Percentiles rank a stretch among this genome's conserved stretches.
phyloP scores from a whole-genome alignment of 1,139 yeast genomes.

The Yamadazyma friedrichii region DNA sequence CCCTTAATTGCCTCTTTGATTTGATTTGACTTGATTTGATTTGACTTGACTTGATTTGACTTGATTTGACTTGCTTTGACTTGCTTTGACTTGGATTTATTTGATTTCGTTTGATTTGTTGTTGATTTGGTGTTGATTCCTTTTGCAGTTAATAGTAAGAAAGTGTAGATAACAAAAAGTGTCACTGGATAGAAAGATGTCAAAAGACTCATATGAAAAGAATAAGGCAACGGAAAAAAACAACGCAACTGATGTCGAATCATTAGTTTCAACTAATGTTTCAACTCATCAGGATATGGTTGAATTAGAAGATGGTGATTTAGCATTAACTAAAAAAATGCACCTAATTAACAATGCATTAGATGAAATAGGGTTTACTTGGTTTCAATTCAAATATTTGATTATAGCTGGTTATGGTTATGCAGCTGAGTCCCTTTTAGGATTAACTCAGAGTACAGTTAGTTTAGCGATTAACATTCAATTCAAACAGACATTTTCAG shows the following conservation, averaged over 20 bases:
- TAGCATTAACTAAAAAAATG: conserved; percentile 35
- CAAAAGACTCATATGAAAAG: conserved; percentile 4
- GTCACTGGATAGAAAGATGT: not conserved
- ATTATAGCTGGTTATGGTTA: conserved; percentile 23
- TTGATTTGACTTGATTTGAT: too few species aligned
- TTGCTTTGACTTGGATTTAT: too few species aligned
- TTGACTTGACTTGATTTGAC: too few species aligned
- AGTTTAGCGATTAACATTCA: conserved; percentile 33
- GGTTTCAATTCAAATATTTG: conserved; percentile 43
- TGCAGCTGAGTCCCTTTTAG: conserved; percentile 22
- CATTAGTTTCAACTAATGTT: not conserved
- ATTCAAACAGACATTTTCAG: conserved; percentile 20
- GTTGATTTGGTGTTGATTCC: too few species aligned
- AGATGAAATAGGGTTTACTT: conserved; percentile 52
- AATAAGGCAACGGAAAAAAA: not conserved
- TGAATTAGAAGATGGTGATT: conserved; percentile 25
- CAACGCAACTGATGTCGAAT: conserved; percentile 6
- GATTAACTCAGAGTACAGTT: conserved; percentile 41
- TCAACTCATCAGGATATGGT: conserved; percentile 14
- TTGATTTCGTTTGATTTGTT: too few species aligned
- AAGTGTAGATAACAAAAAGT: too few species aligned
- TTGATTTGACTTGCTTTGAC: too few species aligned
- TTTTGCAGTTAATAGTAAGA: too few species aligned
- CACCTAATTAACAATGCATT: conserved; percentile 43
- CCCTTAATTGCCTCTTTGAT: too few species aligned